A percentile compares a stretch with the other conserved stretches of the same genome.
These are phyloP conservation scores for Thalassiosira livingstoniorum DNA, from an alignment of 352 stramenopile species.

Conservation along the genomic window DNA sequence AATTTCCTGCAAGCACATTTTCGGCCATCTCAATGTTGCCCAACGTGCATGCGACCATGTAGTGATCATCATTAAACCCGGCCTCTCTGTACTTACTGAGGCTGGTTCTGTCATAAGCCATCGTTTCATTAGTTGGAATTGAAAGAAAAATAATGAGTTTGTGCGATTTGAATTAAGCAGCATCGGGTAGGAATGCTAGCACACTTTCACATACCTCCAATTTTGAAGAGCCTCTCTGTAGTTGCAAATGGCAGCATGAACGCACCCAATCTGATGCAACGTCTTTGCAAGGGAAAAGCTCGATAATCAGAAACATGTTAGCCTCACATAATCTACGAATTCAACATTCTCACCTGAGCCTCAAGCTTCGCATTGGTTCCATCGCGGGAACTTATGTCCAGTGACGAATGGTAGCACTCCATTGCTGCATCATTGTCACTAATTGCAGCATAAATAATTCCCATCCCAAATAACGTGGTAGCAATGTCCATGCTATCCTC, in stretches of 20 bases:
- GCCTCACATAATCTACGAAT: too few relatives aligned
- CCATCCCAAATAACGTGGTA: slow-evolving; percentile 72
- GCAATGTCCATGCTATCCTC: slow-evolving; percentile 66
- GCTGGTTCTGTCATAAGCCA: slow-evolving; percentile 54
- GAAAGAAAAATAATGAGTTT: too few relatives aligned
- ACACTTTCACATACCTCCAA: slow-evolving; percentile 65
- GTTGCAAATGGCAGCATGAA: slow-evolving; percentile 56
- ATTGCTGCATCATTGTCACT: slow-evolving; percentile 57
- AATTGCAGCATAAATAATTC: slow-evolving; percentile 64
- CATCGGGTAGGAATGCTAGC: too few relatives aligned
- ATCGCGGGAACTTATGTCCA: slow-evolving; percentile 48
- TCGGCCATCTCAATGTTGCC: slow-evolving; percentile 77
- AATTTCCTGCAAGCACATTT: slow-evolving; percentile 44
- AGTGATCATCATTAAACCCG: slow-evolving; percentile 67
- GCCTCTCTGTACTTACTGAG: slow-evolving; percentile 66
- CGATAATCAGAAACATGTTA: background rate
- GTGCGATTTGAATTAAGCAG: too few relatives aligned
- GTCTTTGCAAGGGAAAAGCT: slow-evolving; percentile 18
- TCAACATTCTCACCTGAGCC: slow-evolving; percentile 43
- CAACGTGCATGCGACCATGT: slow-evolving; percentile 70
- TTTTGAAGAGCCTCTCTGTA: slow-evolving; percentile 66
- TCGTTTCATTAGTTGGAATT: too few relatives aligned
- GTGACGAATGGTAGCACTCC: slow-evolving; percentile 63
- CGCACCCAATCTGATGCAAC: slow-evolving; percentile 74
- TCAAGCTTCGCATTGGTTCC: slow-evolving; percentile 64